Evolutionary conservation across 768 basidiomycete species (phyloP).

Genomic region (Daedaleopsis nitida): DNA sequence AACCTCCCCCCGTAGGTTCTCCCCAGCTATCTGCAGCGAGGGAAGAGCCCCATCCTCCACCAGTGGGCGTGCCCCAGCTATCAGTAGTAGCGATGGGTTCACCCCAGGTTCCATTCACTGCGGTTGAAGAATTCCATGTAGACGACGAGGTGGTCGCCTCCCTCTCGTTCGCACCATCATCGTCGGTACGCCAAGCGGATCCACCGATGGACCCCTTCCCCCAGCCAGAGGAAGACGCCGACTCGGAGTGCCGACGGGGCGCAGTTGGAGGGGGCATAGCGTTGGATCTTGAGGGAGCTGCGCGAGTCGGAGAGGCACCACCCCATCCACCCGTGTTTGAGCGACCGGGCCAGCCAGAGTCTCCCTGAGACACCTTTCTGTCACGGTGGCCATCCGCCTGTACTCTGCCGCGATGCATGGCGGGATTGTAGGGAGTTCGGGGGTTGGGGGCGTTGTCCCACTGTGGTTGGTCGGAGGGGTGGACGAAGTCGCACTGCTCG

Average conservation of each 20-base stretch:
- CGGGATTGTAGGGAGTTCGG: background rate
- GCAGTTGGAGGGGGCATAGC: background rate
- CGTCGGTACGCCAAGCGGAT: background rate
- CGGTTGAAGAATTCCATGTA: background rate
- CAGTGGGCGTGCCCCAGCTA: background rate
- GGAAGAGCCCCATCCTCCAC: background rate
- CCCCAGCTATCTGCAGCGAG: background rate
- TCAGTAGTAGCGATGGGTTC: no score
- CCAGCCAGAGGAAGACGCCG: background rate
- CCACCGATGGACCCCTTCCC: background rate
- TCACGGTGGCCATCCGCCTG: background rate
- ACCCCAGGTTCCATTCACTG: background rate
- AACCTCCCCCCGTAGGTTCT: background rate
- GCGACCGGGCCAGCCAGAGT: background rate
- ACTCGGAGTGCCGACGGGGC: background rate
- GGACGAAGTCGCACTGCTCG: constrained; percentile 32
- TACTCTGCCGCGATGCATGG: no score
- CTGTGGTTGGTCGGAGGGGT: constrained; percentile 33
- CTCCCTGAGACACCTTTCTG: background rate
- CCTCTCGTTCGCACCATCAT: background rate
- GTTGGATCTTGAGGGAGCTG: background rate
- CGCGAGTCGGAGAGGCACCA: background rate
- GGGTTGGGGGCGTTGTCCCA: constrained; percentile 32
- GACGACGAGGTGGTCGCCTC: background rate
- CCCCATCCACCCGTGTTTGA: background rate